Evolutionary conservation across 1,139 yeast genomes (phyloP), one percentile per base, ranked within the genome.

Genomic region (Taiozyma sp.): DNA sequence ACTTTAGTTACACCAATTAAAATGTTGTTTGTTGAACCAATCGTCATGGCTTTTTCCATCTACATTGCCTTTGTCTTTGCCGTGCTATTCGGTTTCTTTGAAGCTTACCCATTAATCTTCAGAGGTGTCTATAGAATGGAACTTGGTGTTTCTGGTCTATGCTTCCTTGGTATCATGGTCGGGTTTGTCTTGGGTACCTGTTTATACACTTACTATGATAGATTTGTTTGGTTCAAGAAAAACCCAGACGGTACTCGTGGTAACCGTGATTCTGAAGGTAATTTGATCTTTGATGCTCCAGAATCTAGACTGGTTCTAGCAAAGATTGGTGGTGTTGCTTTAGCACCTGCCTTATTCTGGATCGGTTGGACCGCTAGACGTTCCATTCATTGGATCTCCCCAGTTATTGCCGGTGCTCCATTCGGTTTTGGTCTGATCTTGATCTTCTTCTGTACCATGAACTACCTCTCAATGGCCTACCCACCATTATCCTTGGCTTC

Each of bases 301-400:
- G 81, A 77, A 58, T 59, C 70, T 7, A 68, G 79, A 56, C 59
- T 71, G 44, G 47, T 69, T 19, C 56, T 79, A 11, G 81, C 82
- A 52, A 76, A 80, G 56, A 66, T 80, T 52, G 86, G 88, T 29
- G 81, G 90, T 2, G 64, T 84, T 34, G 75, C 80, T 26, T 70
- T 87, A 54, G 91, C 91, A 19, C 72, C 82, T 44, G 76, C 88
- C 0, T 72, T 87, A 52, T 87, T 88, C 68, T 87, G 95, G 95
- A 73, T 86, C 53, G 95, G 85, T 14, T 87, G 95, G 95, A 76
- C 91, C 4, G 79, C 88, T 7, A 76, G 79, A 61, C 55, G 59
- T 3, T 65, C 69, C 41, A 80, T 86, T 32, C 95, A 87, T 66
- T 88, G 95, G 95, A 81, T 86, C 72, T 85, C 81, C 16, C 90